A percentile compares a stretch with the other conserved stretches of the same genome.
Conservation (phyloP, 2,329 filamentous ascomycete genomes). For the Neonectria punicea region DNA sequence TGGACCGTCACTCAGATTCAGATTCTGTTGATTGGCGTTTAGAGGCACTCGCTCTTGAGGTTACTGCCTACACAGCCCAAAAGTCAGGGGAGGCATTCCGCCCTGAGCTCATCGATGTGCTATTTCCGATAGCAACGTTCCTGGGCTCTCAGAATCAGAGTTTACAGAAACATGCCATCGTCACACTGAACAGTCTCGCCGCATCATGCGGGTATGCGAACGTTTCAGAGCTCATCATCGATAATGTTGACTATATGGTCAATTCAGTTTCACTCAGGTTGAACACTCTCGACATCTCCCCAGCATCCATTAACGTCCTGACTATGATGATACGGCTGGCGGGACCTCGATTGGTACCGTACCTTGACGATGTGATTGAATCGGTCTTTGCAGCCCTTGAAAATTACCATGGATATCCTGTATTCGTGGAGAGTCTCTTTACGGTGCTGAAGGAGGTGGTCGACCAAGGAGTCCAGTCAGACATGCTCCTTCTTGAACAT, state of each 20-base stretch:
- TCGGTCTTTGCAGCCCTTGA: slow-evolving; percentile 95
- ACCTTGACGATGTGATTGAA: slow-evolving; percentile 89
- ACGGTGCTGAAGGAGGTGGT: slow-evolving; percentile 84
- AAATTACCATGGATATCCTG: slow-evolving; percentile 91
- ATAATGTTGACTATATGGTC: slow-evolving; percentile 96
- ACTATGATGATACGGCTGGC: slow-evolving; percentile 94
- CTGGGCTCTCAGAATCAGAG: slow-evolving; percentile 76
- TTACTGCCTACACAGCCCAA: slow-evolving; percentile 79
- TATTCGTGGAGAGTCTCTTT: slow-evolving; percentile 87
- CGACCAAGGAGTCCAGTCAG: slow-evolving; percentile 77
- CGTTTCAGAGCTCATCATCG: slow-evolving; percentile 82
- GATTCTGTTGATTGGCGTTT: slow-evolving; percentile 73
- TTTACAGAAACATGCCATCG: slow-evolving; percentile 84
- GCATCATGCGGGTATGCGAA: slow-evolving; percentile 76
- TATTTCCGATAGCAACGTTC: slow-evolving; percentile 92
- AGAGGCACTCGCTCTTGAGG: slow-evolving; percentile 83
- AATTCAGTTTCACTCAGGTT: slow-evolving; percentile 90
- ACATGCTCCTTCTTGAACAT: slow-evolving; percentile 59
- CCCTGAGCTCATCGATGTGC: slow-evolving; percentile 85
- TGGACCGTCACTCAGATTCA: slow-evolving; percentile 65
- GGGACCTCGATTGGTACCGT: slow-evolving; percentile 83
- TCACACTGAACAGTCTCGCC: slow-evolving; percentile 84
- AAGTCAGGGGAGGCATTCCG: slow-evolving; percentile 76
- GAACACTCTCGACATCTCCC: slow-evolving; percentile 91
- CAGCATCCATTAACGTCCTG: slow-evolving; percentile 88